Base-by-base conservation (phyloP, 1,284 basidiomycete species). In the Irpex rosettiformis region DNA sequence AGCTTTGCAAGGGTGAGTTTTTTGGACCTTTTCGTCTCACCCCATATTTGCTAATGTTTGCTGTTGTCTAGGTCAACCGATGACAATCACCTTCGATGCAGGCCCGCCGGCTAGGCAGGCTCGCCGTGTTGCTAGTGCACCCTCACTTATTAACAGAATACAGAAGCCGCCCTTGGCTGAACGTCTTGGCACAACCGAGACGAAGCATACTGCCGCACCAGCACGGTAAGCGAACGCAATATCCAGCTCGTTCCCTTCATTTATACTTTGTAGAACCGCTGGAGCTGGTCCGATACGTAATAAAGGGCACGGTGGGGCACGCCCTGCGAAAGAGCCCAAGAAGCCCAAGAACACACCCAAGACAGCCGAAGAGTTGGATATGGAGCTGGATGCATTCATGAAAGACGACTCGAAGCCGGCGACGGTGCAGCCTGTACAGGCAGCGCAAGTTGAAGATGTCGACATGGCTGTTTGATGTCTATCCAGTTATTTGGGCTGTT, bases 371-470 rank as follows among this genome's bases (percentile, higher is more conserved):
- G 93, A 97, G 65, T 76, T 98, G 58, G 96, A 98, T 73, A 88
- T 85, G 69, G 94, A 98, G 75, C 73, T 98, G 62, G 95, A 97
- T 65, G 86, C 88, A 1, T 97, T 96, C 73, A 94, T 96, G 93
- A 84, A 81, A 21, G 84, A 86, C 61, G 79, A 83, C n/a, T 63
- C 69, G n/a, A 65, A 69, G 27, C 58, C 65, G 0, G 61, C 59
- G 3, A 67, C 70, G 3, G 11, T 4, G 1, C 33, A 11, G 33
- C 11, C 33, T 40, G 33, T n/a, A 2, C 33, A 40, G 22, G 66
- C 53, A 16, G 58, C 58, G 7, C 56, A 56, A 21, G 59, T 65
- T 16, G 67, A 58, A 8, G 83, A 85, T 65, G 77, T 85, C 8
- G 83, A 85, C 59, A 85, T 85, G 83, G 75, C 70, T 55, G 48